phyloP scores from a whole-genome alignment of 306 rosid species.

The Rosa multiflora region DNA sequence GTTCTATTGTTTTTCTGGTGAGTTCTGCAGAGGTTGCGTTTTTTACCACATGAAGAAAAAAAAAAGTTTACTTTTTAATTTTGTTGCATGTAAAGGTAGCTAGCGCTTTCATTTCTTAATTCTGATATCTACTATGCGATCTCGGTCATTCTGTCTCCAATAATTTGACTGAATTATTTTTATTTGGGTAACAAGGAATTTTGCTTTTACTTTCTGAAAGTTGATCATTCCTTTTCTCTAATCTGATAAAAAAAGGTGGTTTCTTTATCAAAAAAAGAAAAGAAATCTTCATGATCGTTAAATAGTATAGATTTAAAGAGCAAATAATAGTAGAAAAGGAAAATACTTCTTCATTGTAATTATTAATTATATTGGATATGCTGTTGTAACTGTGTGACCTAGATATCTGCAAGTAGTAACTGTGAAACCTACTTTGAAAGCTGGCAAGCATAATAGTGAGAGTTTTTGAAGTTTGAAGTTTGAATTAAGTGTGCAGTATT shows the following conservation, averaged over 20 bases:
- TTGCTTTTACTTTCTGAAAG: neutral
- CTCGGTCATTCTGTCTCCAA: conserved; percentile 4
- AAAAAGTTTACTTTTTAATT: neutral
- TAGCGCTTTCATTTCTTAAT: neutral
- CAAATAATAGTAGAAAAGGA: neutral
- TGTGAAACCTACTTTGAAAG: neutral
- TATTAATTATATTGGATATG: neutral
- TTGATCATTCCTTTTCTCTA: neutral
- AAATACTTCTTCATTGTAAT: neutral
- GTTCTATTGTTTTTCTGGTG: neutral
- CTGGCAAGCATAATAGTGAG: neutral
- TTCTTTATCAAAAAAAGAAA: neutral
- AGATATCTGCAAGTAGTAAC: neutral
- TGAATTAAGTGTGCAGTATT: conserved; percentile 9
- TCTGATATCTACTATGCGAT: neutral
- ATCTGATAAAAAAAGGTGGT: neutral
- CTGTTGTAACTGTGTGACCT: neutral
- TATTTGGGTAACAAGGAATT: neutral
- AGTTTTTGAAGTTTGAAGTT: neutral
- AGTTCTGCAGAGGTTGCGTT: neutral
- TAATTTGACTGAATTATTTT: neutral
- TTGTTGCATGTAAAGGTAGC: neutral
- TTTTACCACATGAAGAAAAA: neutral
- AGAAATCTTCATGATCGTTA: neutral
- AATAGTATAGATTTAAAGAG: neutral